Percentiles rank a stretch among this genome's conserved stretches.
These are phyloP conservation scores for Naumovozyma dairenensis DNA, from an alignment of 805 yeast genomes.

Conservation along the genomic window DNA sequence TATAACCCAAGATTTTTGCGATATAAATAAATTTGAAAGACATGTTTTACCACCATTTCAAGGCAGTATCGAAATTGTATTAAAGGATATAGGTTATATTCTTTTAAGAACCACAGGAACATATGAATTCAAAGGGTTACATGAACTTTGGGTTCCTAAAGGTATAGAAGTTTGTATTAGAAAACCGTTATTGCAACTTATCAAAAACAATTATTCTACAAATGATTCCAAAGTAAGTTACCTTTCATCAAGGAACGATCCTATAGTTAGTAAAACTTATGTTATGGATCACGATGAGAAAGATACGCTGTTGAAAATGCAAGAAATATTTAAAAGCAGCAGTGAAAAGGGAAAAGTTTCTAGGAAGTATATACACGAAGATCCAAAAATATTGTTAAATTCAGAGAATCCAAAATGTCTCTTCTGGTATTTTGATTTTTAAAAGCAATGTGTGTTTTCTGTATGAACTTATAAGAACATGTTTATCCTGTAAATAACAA, in stretches of 20 bases:
- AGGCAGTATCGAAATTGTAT: constrained; percentile 56
- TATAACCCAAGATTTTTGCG: constrained; percentile 7
- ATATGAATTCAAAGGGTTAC: constrained; percentile 27
- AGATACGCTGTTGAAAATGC: constrained; percentile 17
- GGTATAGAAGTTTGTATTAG: constrained; percentile 47
- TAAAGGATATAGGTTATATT: constrained; percentile 56
- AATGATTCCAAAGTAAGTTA: constrained; percentile 25
- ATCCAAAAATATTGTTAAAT: too few species aligned
- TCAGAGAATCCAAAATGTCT: too few species aligned
- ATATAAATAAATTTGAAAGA: constrained; percentile 27
- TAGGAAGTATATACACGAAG: constrained; percentile 11
- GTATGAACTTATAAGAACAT: too few species aligned
- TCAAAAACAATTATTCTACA: constrained; percentile 24
- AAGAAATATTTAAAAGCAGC: constrained; percentile 13
- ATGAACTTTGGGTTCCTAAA: constrained; percentile 45
- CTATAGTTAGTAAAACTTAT: constrained; percentile 22
- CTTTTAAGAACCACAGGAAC: constrained; percentile 52
- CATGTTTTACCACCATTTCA: constrained; percentile 61
- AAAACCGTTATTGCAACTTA: constrained; percentile 35
- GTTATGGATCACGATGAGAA: constrained; percentile 17
- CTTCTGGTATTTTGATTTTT: too few species aligned
- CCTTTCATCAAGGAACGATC: constrained; percentile 20
- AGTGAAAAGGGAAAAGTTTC: constrained; percentile 4
- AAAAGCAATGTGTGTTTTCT: too few species aligned
- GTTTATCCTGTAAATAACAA: too few species aligned